Evolutionary conservation across 345 rosid species (phyloP).

Genomic region (Geranium rotundifolium): DNA sequence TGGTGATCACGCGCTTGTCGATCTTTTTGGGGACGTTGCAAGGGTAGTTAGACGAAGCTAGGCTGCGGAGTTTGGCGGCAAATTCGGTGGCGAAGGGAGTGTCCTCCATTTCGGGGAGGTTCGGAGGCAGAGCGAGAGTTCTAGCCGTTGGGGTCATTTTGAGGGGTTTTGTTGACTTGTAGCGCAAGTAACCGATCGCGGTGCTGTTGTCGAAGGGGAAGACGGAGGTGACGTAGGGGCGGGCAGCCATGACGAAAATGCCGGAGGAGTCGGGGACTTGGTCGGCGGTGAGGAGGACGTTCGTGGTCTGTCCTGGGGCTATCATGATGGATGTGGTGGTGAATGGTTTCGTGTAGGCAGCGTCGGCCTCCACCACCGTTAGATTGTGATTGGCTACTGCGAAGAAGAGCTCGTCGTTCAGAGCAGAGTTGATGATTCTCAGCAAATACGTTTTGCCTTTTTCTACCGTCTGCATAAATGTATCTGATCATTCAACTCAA

Average conservation of each 20-base stretch:
- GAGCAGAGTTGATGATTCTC: slow-evolving; percentile 53
- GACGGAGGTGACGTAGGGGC: slow-evolving; percentile 40
- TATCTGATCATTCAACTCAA: slow-evolving; percentile 20
- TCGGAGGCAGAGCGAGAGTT: background rate
- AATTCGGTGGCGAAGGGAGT: slow-evolving; percentile 37
- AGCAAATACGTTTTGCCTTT: slow-evolving; percentile 49
- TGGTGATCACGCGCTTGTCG: slow-evolving; percentile 34
- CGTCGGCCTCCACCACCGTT: slow-evolving; percentile 50
- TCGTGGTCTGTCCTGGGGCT: slow-evolving; percentile 67
- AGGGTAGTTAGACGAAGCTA: slow-evolving; percentile 34
- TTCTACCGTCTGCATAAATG: slow-evolving; percentile 33
- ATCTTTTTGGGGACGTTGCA: slow-evolving; percentile 42
- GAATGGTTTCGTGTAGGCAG: slow-evolving; percentile 50
- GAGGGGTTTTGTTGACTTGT: background rate
- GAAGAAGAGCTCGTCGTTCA: slow-evolving; percentile 53
- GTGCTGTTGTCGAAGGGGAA: slow-evolving; percentile 52
- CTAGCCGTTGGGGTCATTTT: background rate
- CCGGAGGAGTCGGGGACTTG: slow-evolving; percentile 26
- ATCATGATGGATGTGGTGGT: slow-evolving; percentile 39
- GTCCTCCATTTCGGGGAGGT: slow-evolving; percentile 37
- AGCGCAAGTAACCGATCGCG: slow-evolving; percentile 31
- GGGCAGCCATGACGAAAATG: slow-evolving; percentile 36
- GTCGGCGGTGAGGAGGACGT: slow-evolving; percentile 34
- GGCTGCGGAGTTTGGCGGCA: slow-evolving; percentile 25
- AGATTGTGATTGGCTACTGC: slow-evolving; percentile 39